Conservation (phyloP, 352 stramenopile genomes). For the Globisporangium spiculum region DNA sequence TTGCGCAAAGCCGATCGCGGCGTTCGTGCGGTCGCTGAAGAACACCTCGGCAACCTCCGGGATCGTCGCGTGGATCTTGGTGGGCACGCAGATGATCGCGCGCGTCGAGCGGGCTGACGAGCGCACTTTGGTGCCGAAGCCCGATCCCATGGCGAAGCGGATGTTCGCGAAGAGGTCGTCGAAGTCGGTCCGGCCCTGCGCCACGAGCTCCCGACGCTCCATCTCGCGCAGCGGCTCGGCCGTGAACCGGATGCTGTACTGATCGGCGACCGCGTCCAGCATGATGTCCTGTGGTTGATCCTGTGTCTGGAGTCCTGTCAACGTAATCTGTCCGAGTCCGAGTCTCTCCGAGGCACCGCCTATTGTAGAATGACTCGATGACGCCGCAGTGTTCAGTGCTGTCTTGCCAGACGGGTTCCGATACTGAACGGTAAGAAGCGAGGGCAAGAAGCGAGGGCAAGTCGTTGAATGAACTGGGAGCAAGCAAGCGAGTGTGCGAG, state of each 20-base stretch:
- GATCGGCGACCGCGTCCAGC: not conserved
- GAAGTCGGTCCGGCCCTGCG: slow-evolving; percentile 32
- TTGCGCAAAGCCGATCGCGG: slow-evolving; percentile 58
- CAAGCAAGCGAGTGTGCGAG: not conserved
- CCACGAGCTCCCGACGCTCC: slow-evolving; percentile 34
- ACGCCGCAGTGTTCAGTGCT: not conserved
- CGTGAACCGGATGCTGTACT: slow-evolving; percentile 34
- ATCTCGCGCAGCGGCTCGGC: slow-evolving; percentile 31
- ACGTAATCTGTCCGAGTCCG: not conserved
- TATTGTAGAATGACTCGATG: not conserved
- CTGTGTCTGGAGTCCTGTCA: not conserved
- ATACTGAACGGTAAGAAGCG: not conserved
- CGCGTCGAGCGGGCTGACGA: slow-evolving; percentile 49
- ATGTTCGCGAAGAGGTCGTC: slow-evolving; percentile 40
- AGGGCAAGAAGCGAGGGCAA: not conserved
- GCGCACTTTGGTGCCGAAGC: slow-evolving; percentile 49
- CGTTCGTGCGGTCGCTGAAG: slow-evolving; percentile 53
- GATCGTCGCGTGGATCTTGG: slow-evolving; percentile 48
- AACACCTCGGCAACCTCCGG: slow-evolving; percentile 60
- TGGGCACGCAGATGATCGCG: slow-evolving; percentile 43
- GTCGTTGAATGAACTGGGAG: not conserved
- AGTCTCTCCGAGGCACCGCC: not conserved
- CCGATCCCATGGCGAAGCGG: slow-evolving; percentile 32
- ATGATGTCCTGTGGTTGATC: not conserved
- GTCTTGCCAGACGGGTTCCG: not conserved